Conservation (phyloP, 192 early-diverging fungal species). For the Haplosporangium gracile region DNA sequence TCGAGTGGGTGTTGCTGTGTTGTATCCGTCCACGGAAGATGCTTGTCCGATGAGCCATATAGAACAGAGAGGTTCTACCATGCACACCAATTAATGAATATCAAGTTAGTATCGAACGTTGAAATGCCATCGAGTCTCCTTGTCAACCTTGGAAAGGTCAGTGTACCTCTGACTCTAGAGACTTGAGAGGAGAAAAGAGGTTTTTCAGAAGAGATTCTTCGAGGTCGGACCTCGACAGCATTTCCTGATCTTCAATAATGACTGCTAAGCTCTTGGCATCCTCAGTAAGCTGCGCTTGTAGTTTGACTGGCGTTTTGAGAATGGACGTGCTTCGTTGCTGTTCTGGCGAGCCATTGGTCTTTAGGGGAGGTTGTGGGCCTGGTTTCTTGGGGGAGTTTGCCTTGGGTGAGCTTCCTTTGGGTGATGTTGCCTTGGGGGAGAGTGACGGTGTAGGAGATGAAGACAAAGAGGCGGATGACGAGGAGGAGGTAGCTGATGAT, state of each 20-base stretch:
- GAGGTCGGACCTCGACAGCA: slow-evolving; percentile 44
- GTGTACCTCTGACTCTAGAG: slow-evolving; percentile 37
- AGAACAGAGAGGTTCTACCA: slow-evolving; percentile 34
- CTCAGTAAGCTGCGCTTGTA: slow-evolving; percentile 7
- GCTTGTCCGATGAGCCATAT: slow-evolving; percentile 48
- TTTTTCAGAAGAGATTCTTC: slow-evolving; percentile 41
- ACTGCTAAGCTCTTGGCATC: slow-evolving; percentile 47
- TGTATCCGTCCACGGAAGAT: slow-evolving; percentile 44
- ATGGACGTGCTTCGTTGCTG: neutral
- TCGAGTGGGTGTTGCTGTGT: slow-evolving; percentile 13
- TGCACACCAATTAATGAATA: neutral
- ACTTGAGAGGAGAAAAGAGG: slow-evolving; percentile 24
- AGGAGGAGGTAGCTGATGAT: neutral
- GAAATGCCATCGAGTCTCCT: neutral
- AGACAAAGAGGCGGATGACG: neutral
- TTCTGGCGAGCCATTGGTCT: neutral
- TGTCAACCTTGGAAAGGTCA: neutral
- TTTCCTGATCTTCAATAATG: slow-evolving; percentile 28
- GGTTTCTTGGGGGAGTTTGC: neutral
- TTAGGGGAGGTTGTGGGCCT: neutral
- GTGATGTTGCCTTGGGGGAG: neutral
- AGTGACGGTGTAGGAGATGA: neutral
- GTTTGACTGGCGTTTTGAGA: neutral
- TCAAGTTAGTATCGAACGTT: neutral
- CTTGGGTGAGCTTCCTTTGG: neutral